These are phyloP conservation scores for Nigrospora oryzae DNA, from an alignment of 2,329 filamentous ascomycete genomes.

Conservation along the genomic window DNA sequence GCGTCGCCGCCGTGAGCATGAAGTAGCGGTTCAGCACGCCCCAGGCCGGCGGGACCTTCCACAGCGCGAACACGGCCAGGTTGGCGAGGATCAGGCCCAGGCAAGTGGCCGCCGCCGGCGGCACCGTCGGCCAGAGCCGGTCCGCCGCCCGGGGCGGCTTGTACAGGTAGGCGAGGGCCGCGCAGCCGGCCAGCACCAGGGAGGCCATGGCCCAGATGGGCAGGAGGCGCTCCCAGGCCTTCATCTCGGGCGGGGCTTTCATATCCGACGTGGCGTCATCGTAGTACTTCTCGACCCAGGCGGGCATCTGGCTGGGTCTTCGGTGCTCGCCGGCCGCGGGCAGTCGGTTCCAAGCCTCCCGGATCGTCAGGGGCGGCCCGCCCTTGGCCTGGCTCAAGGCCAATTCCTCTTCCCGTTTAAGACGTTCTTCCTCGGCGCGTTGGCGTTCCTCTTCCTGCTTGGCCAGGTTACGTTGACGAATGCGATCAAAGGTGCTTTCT, in stretches of 20 bases:
- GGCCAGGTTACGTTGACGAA: conserved; percentile 44
- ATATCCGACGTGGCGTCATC: conserved; percentile 41
- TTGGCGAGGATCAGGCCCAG: conserved; percentile 53
- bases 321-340: conserved; percentile 29
- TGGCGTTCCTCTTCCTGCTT: conserved; percentile 38
- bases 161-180: conserved; percentile 39
- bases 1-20: conserved; percentile 55
- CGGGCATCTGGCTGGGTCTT: conserved; percentile 25
- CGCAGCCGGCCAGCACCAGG: conserved; percentile 33
- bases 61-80: conserved; percentile 43
- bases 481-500: conserved; percentile 44
- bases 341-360: conserved; percentile 19
- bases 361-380: no score
- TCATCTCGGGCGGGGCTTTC: conserved; percentile 42
- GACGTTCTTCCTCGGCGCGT: conserved; percentile 30
- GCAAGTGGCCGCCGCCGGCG: conserved; percentile 58
- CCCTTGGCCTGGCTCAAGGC: conserved; percentile 10
- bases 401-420: conserved; percentile 31
- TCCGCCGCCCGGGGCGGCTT: conserved; percentile 34
- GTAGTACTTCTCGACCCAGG: conserved; percentile 30
- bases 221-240: conserved; percentile 42
- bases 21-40: conserved; percentile 60
- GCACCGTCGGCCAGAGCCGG: conserved; percentile 51
- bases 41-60: conserved; percentile 60
- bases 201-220: conserved; percentile 43